Percentiles rank a stretch among this genome's conserved stretches.
Conservation (phyloP, 106 monocot genomes). For the Phalaenopsis aphrodite region DNA sequence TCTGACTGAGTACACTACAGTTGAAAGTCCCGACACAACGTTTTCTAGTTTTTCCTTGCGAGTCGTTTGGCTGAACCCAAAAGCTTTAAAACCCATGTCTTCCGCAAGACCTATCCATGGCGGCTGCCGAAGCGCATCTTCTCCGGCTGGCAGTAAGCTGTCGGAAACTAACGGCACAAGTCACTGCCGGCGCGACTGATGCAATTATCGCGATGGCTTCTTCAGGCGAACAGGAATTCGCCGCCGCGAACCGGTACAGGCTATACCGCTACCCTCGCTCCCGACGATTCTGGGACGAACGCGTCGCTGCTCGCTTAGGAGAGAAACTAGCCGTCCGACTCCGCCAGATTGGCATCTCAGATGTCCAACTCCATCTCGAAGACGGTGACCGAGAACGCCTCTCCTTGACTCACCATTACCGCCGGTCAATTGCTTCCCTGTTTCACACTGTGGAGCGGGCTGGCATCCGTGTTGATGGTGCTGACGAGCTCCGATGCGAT, state of each 20-base stretch:
- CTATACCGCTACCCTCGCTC: constrained; percentile 10
- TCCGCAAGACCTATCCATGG: neutral
- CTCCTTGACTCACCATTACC: constrained; percentile 6
- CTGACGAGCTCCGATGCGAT: constrained; percentile 6
- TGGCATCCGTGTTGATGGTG: constrained; percentile 14
- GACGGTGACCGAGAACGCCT: constrained; percentile 1
- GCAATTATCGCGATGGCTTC: constrained; percentile 20
- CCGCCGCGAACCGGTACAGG: constrained; percentile 3
- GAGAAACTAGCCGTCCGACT: constrained; percentile 16
- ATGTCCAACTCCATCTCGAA: constrained; percentile 7
- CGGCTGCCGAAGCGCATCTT: constrained; percentile 6
- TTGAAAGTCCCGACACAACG: too few relatives aligned
- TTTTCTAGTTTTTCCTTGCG: too few relatives aligned
- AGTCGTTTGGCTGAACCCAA: too few relatives aligned
- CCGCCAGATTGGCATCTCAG: constrained; percentile 10
- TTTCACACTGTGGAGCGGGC: constrained; percentile 10
- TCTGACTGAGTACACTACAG: too few relatives aligned
- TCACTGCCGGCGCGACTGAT: constrained; percentile 5
- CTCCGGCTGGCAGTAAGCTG: constrained; percentile 15
- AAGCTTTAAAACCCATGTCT: neutral
- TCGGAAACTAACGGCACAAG: constrained; percentile 19
- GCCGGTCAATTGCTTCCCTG: constrained; percentile 1
- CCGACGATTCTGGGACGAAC: constrained; percentile 16
- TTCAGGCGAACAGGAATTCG: constrained; percentile 14
- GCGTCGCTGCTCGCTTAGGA: constrained; percentile 12